phyloP scores from a whole-genome alignment of 805 yeast species.

The Yamadazyma sp. region DNA sequence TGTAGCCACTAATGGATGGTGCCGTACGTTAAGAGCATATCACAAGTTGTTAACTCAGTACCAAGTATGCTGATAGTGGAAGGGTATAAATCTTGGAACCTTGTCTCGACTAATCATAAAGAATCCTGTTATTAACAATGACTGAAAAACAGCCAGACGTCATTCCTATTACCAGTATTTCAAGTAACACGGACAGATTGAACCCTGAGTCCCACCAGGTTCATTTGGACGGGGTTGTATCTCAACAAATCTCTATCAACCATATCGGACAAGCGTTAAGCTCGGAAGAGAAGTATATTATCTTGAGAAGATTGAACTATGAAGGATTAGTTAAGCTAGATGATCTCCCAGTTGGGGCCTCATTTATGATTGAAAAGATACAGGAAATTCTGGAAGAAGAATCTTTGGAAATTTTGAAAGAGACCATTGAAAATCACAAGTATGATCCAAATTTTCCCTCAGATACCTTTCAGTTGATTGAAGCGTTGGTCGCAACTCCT shows the following conservation, averaged over 20 bases:
- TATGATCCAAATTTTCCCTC: slow-evolving; percentile 34
- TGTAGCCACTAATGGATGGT: too few species aligned
- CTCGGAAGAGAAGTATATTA: slow-evolving; percentile 25
- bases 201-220: slow-evolving; percentile 10
- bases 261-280: slow-evolving; percentile 27
- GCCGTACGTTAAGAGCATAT: too few species aligned
- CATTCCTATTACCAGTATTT: neutral
- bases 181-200: slow-evolving; percentile 1
- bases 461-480: slow-evolving; percentile 31
- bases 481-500: slow-evolving; percentile 11
- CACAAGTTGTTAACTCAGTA: too few species aligned
- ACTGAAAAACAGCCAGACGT: too few species aligned
- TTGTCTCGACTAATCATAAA: too few species aligned
- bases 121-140: too few species aligned
- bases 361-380: slow-evolving; percentile 44
- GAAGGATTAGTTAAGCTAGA: slow-evolving; percentile 27
- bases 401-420: slow-evolving; percentile 38
- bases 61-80: too few species aligned
- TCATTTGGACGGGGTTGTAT: slow-evolving; percentile 21
- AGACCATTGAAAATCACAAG: slow-evolving; percentile 33
- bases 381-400: slow-evolving; percentile 35
- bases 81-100: too few species aligned
- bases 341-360: slow-evolving; percentile 30
- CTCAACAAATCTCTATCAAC: slow-evolving; percentile 25
- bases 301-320: slow-evolving; percentile 27